Conservation (phyloP, 257 asterid species). For the Gentiana straminea region DNA sequence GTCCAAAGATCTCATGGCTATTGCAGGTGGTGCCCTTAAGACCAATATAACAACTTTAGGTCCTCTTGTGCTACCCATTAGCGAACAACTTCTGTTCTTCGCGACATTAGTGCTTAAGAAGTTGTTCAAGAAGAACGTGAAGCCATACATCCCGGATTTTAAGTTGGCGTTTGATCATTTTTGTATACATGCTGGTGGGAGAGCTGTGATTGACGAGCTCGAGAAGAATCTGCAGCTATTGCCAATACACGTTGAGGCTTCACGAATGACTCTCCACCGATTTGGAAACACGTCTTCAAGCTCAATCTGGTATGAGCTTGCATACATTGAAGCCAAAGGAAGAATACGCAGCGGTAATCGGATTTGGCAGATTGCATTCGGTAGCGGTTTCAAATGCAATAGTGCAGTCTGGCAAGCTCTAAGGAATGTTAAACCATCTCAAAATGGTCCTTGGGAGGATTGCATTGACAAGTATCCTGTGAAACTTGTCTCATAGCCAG, state of each 20-base stretch:
- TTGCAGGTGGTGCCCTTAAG: slow-evolving; percentile 69
- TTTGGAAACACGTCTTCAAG: slow-evolving; percentile 80
- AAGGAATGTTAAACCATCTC: slow-evolving; percentile 35
- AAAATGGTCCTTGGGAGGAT: slow-evolving; percentile 55
- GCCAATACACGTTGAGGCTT: slow-evolving; percentile 62
- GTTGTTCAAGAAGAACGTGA: slow-evolving; percentile 41
- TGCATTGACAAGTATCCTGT: slow-evolving; percentile 67
- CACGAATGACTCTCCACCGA: slow-evolving; percentile 73
- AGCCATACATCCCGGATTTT: slow-evolving; percentile 69
- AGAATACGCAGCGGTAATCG: slow-evolving; percentile 50
- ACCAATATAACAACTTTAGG: slow-evolving; percentile 68
- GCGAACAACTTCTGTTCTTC: slow-evolving; percentile 67
- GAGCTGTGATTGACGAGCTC: slow-evolving; percentile 77
- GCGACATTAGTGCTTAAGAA: slow-evolving; percentile 48
- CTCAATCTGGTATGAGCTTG: slow-evolving; percentile 80
- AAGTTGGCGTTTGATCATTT: slow-evolving; percentile 78
- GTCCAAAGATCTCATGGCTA: slow-evolving; percentile 79
- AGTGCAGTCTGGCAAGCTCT: slow-evolving; percentile 87
- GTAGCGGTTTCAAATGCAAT: slow-evolving; percentile 72
- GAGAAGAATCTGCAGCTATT: slow-evolving; percentile 66
- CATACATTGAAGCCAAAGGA: slow-evolving; percentile 68
- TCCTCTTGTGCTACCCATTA: slow-evolving; percentile 65
- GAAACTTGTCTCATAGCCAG: background rate
- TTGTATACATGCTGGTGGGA: slow-evolving; percentile 80
- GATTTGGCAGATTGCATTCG: slow-evolving; percentile 80